Conservation (phyloP, 2,329 filamentous ascomycete genomes). For the Talaromyces funiculosus region DNA sequence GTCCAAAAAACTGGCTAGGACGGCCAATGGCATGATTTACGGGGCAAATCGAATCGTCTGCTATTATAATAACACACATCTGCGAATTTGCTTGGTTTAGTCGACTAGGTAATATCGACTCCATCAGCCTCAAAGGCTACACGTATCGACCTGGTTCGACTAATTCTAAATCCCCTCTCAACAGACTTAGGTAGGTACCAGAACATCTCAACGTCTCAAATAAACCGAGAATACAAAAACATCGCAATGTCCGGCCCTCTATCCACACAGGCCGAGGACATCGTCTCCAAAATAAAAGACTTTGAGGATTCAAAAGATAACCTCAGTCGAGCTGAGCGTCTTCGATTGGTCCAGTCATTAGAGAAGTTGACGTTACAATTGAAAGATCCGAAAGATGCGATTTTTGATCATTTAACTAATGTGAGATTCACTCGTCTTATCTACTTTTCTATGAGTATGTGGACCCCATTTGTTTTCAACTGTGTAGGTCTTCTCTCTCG, state of each 20-base stretch:
- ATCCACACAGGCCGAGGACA: conserved; percentile 13
- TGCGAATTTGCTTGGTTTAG: neutral
- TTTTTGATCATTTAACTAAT: conserved; percentile 25
- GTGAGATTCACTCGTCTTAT: conserved; percentile 13
- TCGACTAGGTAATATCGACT: neutral
- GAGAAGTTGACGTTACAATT: conserved; percentile 18
- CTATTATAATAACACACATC: neutral
- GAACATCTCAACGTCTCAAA: neutral
- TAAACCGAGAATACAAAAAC: neutral
- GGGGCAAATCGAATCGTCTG: neutral
- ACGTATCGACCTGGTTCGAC: neutral
- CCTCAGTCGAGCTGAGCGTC: conserved; percentile 13
- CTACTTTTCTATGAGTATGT: no score
- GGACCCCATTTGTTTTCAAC: neutral
- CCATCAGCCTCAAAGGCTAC: neutral
- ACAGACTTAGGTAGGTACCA: neutral
- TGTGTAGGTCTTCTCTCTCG: neutral
- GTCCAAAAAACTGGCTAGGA: neutral
- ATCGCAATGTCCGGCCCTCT: conserved; percentile 1
- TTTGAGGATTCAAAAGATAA: conserved; percentile 10
- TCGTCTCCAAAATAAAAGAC: conserved; percentile 13
- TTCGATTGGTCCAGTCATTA: conserved; percentile 14
- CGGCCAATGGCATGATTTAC: neutral
- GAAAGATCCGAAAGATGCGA: conserved; percentile 23
- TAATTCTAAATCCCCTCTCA: neutral